phyloP scores from a whole-genome alignment of 148 eudicot genomes.

The Camellia sinensis region DNA sequence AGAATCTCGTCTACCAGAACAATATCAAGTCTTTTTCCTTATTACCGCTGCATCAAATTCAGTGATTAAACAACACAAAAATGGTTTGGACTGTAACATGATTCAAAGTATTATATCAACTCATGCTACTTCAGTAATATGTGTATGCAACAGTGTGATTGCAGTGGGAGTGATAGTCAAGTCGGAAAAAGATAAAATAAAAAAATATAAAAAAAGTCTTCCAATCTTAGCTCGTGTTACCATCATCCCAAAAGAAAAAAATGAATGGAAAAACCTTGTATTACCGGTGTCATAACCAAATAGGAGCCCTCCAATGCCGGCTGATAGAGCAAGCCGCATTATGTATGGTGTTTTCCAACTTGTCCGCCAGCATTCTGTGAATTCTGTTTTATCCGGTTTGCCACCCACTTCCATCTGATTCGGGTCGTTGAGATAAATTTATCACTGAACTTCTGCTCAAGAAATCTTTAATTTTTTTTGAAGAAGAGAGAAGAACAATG shows the following conservation, averaged over 20 bases:
- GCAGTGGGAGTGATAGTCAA: neutral
- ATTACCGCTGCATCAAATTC: too few species aligned
- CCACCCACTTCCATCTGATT: constrained; percentile 53
- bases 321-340: constrained; percentile 64
- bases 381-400: constrained; percentile 52
- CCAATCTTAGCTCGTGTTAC: too few species aligned
- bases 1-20: too few species aligned
- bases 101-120: too few species aligned
- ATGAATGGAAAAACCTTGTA: neutral
- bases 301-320: constrained; percentile 77
- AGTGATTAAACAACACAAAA: neutral
- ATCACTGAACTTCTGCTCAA: neutral
- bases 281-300: constrained; percentile 84
- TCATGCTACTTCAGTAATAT: neutral
- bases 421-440: neutral
- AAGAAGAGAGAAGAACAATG: neutral
- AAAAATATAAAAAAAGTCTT: neutral
- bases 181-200: neutral
- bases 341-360: constrained; percentile 59
- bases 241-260: neutral
- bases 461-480: neutral
- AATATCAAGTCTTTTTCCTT: too few species aligned
- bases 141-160: neutral
- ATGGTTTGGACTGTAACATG: neutral
- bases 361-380: constrained; percentile 65